Evolutionary conservation across 2,329 filamentous ascomycete species (phyloP).

Genomic region (Botrytis fragariae): DNA sequence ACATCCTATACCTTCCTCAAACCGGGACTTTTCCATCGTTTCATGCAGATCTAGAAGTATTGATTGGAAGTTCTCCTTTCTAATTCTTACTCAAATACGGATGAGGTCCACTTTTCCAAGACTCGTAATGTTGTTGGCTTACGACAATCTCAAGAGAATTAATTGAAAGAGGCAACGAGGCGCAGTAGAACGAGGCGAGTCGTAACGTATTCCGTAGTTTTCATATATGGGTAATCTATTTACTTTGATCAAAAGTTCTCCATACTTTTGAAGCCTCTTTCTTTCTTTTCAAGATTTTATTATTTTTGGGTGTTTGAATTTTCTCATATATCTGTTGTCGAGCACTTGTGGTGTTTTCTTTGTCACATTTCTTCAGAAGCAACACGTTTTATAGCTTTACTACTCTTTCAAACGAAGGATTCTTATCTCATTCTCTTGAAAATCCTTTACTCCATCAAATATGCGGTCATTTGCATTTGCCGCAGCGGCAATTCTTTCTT

Average conservation of each 20-base stretch:
- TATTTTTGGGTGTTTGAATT: neutral
- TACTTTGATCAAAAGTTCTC: slow-evolving; percentile 6
- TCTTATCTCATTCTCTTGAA: neutral
- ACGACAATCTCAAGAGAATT: slow-evolving; percentile 12
- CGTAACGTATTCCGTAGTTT: slow-evolving; percentile 7
- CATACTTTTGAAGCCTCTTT: slow-evolving; percentile 5
- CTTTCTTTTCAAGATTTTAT: slow-evolving; percentile 6
- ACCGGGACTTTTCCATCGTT: neutral
- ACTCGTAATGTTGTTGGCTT: slow-evolving; percentile 20
- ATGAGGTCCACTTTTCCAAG: slow-evolving; percentile 21
- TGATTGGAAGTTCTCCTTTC: slow-evolving; percentile 13
- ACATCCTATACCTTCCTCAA: neutral
- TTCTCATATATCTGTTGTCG: neutral
- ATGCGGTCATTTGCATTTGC: slow-evolving; percentile 29
- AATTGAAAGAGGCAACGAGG: slow-evolving; percentile 14
- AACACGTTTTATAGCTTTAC: neutral
- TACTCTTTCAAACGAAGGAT: neutral
- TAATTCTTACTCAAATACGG: slow-evolving; percentile 16
- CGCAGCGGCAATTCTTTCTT: slow-evolving; percentile 31
- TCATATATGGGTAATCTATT: slow-evolving; percentile 4
- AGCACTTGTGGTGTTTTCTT: neutral
- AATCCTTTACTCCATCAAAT: neutral
- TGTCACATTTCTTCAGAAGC: neutral
- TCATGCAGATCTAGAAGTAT: slow-evolving; percentile 11
- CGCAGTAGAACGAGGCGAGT: slow-evolving; percentile 15